Evolutionary conservation across 805 yeast species (phyloP), one percentile per base, ranked within the genome.

Genomic region (Monosporozyma siamensis): DNA sequence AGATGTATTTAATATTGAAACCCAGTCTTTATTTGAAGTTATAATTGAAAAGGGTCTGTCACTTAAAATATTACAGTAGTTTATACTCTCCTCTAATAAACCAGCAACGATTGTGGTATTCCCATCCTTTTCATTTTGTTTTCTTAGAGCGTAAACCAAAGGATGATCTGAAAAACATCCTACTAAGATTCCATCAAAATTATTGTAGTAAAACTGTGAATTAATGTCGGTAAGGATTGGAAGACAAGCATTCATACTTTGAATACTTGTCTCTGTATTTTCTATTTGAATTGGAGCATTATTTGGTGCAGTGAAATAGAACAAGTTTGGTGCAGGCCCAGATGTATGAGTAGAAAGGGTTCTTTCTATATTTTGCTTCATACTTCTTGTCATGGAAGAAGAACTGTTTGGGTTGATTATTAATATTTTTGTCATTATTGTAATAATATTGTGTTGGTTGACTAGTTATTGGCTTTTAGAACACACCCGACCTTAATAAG

Each of bases 161-260:
- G 59, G 59, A 40, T 55, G 59, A 38, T 55, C 55, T 15, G 59
- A 55, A 27, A 55, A 55, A 36, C 59, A 55, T 2, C 51, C 55
- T 4, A 55, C 48, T 23, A 55, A 42, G 21, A 55, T 43, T 30
- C 58, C 59, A 38, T 52, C 52, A 40, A 41, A 53, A 6, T 43
- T 49, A 14, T 43, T 38, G 39, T 46, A 53, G 38, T 47, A 47
- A 35, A 29, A 44, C 20, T 26, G 29, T 31, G 47, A 37, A 17
- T 30, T 34, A n/a, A 46, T 39, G 31, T 47, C 47, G 17, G 43
- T 35, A 18, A 55, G 40, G 21, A 45, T 32, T 12, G 51, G 54
- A 38, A 53, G 38, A 41, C 59, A 55, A 32, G 40, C 49, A 23
- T 48, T 42, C 38, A 47, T 41, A 23, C 58, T 53, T 27, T 40